A percentile compares a stretch with the other conserved stretches of the same genome.
Conservation (phyloP, 2,329 filamentous ascomycete genomes). For the Phialophora macrospora region DNA sequence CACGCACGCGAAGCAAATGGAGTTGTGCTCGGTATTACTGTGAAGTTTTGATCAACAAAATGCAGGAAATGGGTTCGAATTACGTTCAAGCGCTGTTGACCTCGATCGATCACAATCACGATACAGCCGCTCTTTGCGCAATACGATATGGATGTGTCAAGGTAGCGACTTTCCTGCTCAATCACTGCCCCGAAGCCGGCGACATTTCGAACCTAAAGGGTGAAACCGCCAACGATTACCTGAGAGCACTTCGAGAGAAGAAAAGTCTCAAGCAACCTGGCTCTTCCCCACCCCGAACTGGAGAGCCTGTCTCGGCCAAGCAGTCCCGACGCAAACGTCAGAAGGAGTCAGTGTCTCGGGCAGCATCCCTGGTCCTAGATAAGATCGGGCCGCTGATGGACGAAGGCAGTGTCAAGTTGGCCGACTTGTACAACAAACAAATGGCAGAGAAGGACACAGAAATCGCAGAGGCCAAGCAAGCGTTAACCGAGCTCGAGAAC, state of each 20-base stretch:
- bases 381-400: slow-evolving; percentile 72
- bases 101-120: slow-evolving; percentile 80
- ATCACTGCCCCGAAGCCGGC: slow-evolving; percentile 74
- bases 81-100: slow-evolving; percentile 80
- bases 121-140: slow-evolving; percentile 87
- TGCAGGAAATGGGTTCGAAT: slow-evolving; percentile 76
- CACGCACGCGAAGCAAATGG: slow-evolving; percentile 82
- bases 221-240: slow-evolving; percentile 81
- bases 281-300: slow-evolving; percentile 64
- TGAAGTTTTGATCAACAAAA: slow-evolving; percentile 84
- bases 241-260: slow-evolving; percentile 64
- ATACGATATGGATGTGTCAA: slow-evolving; percentile 87
- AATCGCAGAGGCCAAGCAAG: slow-evolving; percentile 69
- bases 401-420: slow-evolving; percentile 73
- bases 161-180: slow-evolving; percentile 68
- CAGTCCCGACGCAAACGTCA: slow-evolving; percentile 38
- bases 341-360: slow-evolving; percentile 58
- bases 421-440: slow-evolving; percentile 50
- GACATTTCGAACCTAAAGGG: slow-evolving; percentile 82
- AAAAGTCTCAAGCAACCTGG: slow-evolving; percentile 57
- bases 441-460: slow-evolving; percentile 52
- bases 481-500: slow-evolving; percentile 50
- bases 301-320: slow-evolving; percentile 37
- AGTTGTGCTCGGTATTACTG: slow-evolving; percentile 91
- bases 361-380: slow-evolving; percentile 70